Evolutionary conservation across 768 basidiomycete genomes (phyloP).

Genomic region (Gymnopilus junonius): DNA sequence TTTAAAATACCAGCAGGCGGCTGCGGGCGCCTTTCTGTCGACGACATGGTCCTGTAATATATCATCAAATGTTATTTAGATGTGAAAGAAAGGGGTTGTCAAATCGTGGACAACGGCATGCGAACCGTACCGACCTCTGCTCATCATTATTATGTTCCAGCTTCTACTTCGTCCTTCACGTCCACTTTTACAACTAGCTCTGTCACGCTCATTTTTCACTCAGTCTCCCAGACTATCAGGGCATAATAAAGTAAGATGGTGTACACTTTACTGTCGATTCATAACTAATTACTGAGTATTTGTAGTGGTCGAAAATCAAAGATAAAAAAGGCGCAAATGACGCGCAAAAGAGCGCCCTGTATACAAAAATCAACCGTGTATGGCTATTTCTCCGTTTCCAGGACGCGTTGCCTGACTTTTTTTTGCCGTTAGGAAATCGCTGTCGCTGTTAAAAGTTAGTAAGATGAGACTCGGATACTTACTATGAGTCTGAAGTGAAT

Average conservation of each 20-base stretch:
- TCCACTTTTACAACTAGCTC: not conserved
- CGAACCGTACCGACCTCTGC: not conserved
- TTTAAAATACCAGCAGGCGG: not conserved
- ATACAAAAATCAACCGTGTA: constrained; percentile 59
- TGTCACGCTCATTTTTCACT: constrained; percentile 21
- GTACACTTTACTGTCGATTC: not conserved
- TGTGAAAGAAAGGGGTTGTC: not conserved
- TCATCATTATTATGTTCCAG: not conserved
- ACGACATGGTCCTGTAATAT: not conserved
- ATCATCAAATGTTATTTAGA: not conserved
- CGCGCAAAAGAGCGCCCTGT: constrained; percentile 59
- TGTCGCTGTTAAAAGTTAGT: constrained; percentile 61
- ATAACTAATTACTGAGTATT: not conserved
- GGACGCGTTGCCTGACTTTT: not conserved
- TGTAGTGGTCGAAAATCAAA: constrained; percentile 80
- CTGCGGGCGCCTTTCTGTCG: not conserved
- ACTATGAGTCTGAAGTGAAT: not conserved
- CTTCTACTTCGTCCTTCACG: constrained; percentile 8
- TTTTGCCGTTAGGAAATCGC: constrained; percentile 55
- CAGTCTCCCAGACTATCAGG: constrained; percentile 30
- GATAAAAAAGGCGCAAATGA: constrained; percentile 71
- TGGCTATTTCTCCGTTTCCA: constrained; percentile 21
- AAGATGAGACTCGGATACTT: not conserved
- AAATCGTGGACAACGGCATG: not conserved
- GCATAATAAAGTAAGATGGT: constrained; percentile 43